Percentiles rank a stretch among this genome's conserved stretches.
Conservation (phyloP, 2,329 filamentous ascomycete species). For the Fusarium multiceps region DNA sequence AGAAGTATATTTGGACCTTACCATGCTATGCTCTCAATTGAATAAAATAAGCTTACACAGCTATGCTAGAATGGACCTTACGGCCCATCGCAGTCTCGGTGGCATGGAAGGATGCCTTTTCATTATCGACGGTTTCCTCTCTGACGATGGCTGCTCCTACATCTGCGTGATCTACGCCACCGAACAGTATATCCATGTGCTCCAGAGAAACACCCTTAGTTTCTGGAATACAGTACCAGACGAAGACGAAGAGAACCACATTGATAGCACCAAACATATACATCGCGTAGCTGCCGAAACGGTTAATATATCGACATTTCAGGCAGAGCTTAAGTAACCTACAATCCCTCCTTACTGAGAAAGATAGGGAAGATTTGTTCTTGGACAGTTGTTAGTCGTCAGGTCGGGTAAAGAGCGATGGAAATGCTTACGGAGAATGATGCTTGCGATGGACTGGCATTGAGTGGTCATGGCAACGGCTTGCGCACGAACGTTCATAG, state of each 20-base stretch:
- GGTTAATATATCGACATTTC: neutral
- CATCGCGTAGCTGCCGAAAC: neutral
- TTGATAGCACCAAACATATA: conserved; percentile 12
- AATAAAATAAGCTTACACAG: too few relatives aligned
- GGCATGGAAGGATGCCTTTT: too few relatives aligned
- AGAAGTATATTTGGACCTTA: neutral
- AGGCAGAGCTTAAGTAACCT: neutral
- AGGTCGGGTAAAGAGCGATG: fast-evolving
- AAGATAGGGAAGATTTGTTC: conserved; percentile 11
- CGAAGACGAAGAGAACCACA: neutral
- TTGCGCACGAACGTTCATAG: conserved; percentile 76
- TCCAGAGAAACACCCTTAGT: conserved; percentile 1
- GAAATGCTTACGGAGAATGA: neutral
- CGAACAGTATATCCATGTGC: conserved; percentile 4
- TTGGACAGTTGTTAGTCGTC: neutral
- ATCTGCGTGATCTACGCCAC: neutral
- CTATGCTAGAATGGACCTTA: too few relatives aligned
- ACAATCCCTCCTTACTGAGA: neutral
- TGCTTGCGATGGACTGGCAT: conserved; percentile 5
- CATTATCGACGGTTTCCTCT: neutral
- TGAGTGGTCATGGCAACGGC: conserved; percentile 62
- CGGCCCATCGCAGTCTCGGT: too few relatives aligned
- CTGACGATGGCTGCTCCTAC: neutral
- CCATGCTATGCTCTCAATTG: neutral
- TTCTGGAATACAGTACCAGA: conserved; percentile 11